Base-by-base conservation (phyloP, 352 stramenopile genomes). In the Blastocystis sp. region DNA sequence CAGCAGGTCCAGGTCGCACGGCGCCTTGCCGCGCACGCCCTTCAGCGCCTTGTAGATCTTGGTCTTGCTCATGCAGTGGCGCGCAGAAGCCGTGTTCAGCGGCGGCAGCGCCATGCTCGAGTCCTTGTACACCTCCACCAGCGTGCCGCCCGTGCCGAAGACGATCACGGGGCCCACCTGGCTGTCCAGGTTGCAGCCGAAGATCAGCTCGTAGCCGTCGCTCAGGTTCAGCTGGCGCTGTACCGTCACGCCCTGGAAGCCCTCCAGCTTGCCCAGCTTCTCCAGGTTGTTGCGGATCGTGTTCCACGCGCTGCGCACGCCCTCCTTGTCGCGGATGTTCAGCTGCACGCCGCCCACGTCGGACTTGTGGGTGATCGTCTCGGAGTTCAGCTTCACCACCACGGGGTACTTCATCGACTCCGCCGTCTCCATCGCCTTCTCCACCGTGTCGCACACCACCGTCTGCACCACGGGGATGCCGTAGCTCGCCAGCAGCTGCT, bases 71-170 rank as follows among this genome's bases (percentile, higher is more conserved):
- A 84, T 84, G 59, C 74, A 84, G 43, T 84, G 59, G 48, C 41
- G 74, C 19, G 74, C 74, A n/a, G 23, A 62, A 21, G 78, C 59
- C 19, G 78, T 88, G 48, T 88, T 88, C 61, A 88, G 56, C 34
- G 78, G 78, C 28, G 78, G 78, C 53, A 88, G 65, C 28, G 78
- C 67, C 78, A 88, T 84, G 34, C 23, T 70, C 43, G 65, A 84
- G 48, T 88, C 78, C 61, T 88, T 88, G 56, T 88, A 88, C 56
- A 88, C 78, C 61, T 88, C 78, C 53, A 88, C 78, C 56, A 88
- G 43, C 7, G 78, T 88, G 38, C 78, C 78, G 56, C 78, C 78
- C n/a, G 78, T 88, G 28, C 78, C 78, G 65, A 88, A 88, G n/a
- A 88, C 78, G 45, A 88, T 82, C 53, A 88, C 67, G n/a, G 78